Base-by-base conservation (phyloP, 441 rosid genomes). In the Raphanus hybrid region DNA sequence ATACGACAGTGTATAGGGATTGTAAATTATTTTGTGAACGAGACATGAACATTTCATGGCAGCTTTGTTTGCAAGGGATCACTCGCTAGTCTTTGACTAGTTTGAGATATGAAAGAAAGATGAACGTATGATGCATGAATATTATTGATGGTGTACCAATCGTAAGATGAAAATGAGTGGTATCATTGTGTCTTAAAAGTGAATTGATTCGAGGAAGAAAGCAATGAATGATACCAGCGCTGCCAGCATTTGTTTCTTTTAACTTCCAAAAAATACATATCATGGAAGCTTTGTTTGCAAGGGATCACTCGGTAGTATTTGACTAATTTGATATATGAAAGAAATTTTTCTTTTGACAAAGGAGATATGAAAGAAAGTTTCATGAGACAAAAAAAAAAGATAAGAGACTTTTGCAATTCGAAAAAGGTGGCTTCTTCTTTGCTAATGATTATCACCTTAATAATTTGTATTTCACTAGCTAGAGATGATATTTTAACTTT, bases 261-360 rank as follows among this genome's bases (percentile, higher is more conserved):
- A 52, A 52, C 9, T 52, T 54, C 59, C 1, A 54, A 54, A 54
- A 29, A 4, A 54, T 3, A 54, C 59, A 54, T 16, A 54, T 54
- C 59, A 54, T 54, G 26, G 59, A 54, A 54, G 59, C 59, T 57
- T 57, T 57, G 61, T 57, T 57, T 20, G 61, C 61, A 57, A 57
- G 61, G 61, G 61, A 57, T 57, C 61, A 18, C 12, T 57, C 61
- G 61, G n/a, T 57, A 18, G 11, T 57, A 18, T 18, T 57, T 57
- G 61, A 57, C 12, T 18, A 18, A 12, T 54, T 57, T 57, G 60
- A 55, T 0, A 55, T 18, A 57, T 57, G 1, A 57, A 20, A 57
- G 61, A 18, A 18, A 8, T 1, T 23, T 23, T 23, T 23, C 23
- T 23, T 18, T 57, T 57, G 61, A 57, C 12, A 18, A 18, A 12